These are phyloP conservation scores for Dioscorea cayenensis DNA, from an alignment of 116 monocot genomes.

Conservation along the genomic window DNA sequence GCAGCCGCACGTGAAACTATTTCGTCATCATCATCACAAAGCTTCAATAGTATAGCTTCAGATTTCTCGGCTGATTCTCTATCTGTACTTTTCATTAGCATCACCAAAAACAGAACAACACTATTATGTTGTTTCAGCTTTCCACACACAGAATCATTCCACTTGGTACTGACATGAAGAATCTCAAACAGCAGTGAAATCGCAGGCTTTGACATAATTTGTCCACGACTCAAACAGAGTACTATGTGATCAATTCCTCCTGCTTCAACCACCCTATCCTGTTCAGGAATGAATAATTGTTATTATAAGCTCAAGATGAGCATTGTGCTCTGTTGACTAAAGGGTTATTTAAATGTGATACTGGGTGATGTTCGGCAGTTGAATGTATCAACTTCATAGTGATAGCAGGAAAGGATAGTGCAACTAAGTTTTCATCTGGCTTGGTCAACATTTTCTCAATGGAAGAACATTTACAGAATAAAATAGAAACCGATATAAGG, in stretches of 20 bases:
- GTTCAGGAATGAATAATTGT: not conserved
- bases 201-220: slow-evolving; percentile 4
- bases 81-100: not conserved
- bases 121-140: slow-evolving; percentile 7
- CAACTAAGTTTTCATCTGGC: not conserved
- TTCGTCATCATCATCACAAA: slow-evolving; percentile 13
- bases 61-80: slow-evolving; percentile 2
- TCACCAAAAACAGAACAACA: slow-evolving; percentile 3
- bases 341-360: no score
- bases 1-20: slow-evolving; percentile 7
- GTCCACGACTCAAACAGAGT: not conserved
- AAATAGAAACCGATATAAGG: no score
- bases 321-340: not conserved
- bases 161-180: not conserved
- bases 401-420: not conserved
- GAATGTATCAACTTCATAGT: no score
- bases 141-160: not conserved
- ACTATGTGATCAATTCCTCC: slow-evolving; percentile 9
- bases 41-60: slow-evolving; percentile 7
- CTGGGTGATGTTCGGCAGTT: no score
- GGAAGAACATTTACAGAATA: not conserved
- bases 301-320: not conserved
- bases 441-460: not conserved
- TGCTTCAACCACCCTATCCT: slow-evolving; percentile 7
- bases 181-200: slow-evolving; percentile 4